Percentiles rank a stretch among this genome's conserved stretches.
Evolutionary conservation across 768 basidiomycete species (phyloP).

Genomic region (Trametes cinnabarina): DNA sequence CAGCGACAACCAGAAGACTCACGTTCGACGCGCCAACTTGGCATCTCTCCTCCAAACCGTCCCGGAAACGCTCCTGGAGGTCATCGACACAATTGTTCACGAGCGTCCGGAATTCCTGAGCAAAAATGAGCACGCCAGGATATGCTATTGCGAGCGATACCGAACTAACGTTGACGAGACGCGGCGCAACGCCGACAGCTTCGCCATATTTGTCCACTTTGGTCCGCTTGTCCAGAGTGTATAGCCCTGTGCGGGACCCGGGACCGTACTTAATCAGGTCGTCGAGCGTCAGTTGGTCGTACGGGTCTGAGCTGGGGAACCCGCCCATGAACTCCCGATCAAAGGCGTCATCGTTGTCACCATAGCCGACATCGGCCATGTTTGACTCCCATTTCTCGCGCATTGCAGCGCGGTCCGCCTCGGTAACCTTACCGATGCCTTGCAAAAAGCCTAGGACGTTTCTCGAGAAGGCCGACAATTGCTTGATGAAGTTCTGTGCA

Average conservation of each 20-base stretch:
- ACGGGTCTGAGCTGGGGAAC: constrained; percentile 29
- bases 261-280: constrained; percentile 26
- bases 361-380: constrained; percentile 26
- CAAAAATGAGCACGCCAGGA: background rate
- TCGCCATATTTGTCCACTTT: constrained; percentile 45
- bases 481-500: constrained; percentile 42
- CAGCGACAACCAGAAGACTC: constrained; percentile 20
- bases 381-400: constrained; percentile 53
- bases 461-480: constrained; percentile 48
- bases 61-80: constrained; percentile 48
- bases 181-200: constrained; percentile 45
- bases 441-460: constrained; percentile 48
- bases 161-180: constrained; percentile 38
- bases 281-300: constrained; percentile 26
- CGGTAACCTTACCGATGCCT: constrained; percentile 52
- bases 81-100: constrained; percentile 45
- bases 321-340: constrained; percentile 3
- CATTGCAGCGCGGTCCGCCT: constrained; percentile 47
- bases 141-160: background rate
- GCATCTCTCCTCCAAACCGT: constrained; percentile 60
- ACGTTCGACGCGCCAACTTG: constrained; percentile 50
- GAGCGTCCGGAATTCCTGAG: constrained; percentile 46
- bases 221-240: constrained; percentile 34
- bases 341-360: constrained; percentile 24
- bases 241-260: constrained; percentile 28